Percentiles rank a stretch among this genome's conserved stretches.
phyloP scores from a whole-genome alignment of 192 early-diverging fungal genomes.

The Rhizophagus sp. region DNA sequence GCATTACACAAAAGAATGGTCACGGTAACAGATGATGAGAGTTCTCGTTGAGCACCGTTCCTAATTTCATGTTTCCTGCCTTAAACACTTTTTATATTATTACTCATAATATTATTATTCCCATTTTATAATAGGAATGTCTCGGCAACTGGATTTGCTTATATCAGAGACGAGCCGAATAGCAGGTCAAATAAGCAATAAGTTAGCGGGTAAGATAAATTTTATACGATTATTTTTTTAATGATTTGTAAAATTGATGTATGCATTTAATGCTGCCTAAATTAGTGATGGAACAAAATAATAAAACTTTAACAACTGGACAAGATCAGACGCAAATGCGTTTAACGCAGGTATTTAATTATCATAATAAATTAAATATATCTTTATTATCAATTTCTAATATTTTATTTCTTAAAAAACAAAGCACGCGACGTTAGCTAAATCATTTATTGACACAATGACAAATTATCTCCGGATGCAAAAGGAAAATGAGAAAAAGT shows the following conservation, averaged over 20 bases:
- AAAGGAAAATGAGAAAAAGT: conserved; percentile 8
- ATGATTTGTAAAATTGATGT: not conserved
- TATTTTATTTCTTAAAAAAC: not conserved
- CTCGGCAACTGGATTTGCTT: conserved; percentile 22
- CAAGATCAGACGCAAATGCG: conserved; percentile 22
- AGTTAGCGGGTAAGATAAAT: not conserved
- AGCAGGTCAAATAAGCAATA: not conserved
- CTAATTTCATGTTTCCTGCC: not conserved
- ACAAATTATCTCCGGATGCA: conserved; percentile 5
- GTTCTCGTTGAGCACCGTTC: conserved; percentile 23
- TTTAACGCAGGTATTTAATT: not conserved
- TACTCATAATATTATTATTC: not conserved
- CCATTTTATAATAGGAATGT: conserved; percentile 19
- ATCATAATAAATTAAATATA: not conserved
- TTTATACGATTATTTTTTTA: not conserved
- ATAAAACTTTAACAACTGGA: not conserved
- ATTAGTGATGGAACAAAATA: conserved; percentile 21
- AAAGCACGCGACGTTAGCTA: conserved; percentile 11
- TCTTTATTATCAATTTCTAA: not conserved
- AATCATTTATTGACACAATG: conserved; percentile 22
- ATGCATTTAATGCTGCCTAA: too few relatives aligned
- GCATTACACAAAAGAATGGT: conserved; percentile 22
- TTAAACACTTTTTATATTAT: not conserved
- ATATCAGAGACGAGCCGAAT: conserved; percentile 17
- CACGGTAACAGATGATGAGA: conserved; percentile 6